Base-by-base conservation (phyloP, 805 yeast genomes). In the Metschnikowia gruessii region DNA sequence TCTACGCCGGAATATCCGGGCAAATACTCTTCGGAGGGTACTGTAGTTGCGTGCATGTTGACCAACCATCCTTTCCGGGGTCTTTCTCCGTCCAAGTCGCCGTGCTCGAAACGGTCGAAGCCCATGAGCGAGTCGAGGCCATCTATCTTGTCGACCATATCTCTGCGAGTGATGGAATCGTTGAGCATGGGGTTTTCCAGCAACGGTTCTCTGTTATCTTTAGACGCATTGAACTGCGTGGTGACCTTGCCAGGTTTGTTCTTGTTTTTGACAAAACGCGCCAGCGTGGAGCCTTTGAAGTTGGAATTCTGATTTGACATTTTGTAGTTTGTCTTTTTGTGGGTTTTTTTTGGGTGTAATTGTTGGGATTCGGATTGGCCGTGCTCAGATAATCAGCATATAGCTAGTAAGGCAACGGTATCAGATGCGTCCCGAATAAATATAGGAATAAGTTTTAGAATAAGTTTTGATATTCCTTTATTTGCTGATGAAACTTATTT, bases 1-100 rank as follows among this genome's bases (percentile, higher is more conserved):
- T 94, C 97, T 2, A 92, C 97, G 3, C 92, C 99, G 0, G 97
- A 80, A 30, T 79, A 72, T 9, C 96, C 97, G n/a, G 79, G 72
- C 10, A 75, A 57, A 36, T 73, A 70, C 28, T 80, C 83, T 4
- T 78, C 80, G 11, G 80, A 75, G 2, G 85, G 80, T 3, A 86
- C 63, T 1, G 86, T 73, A 1, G 95, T 87, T 2, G 96, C 81
- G 68, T 92, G 99, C 94, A 94, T 89, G 60, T 94, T 95, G 35
- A 85, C 79, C 45, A 94, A 70, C 99, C 99, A 94, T 37, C 99
- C 99, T 15, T 79, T 78, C 46, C 77, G 76, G 2, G 76, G 72
- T 50, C 62, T 66, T 33, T 57, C 49, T 6, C 75, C 75, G 45
- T 70, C 75, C 39, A 75, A 63, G 30, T 95, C 80, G 26, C 96